A percentile compares a stretch with the other conserved stretches of the same genome.
These are phyloP conservation scores for Skeletonema grethae DNA, from an alignment of 108 stramenopile species.

Conservation along the genomic window DNA sequence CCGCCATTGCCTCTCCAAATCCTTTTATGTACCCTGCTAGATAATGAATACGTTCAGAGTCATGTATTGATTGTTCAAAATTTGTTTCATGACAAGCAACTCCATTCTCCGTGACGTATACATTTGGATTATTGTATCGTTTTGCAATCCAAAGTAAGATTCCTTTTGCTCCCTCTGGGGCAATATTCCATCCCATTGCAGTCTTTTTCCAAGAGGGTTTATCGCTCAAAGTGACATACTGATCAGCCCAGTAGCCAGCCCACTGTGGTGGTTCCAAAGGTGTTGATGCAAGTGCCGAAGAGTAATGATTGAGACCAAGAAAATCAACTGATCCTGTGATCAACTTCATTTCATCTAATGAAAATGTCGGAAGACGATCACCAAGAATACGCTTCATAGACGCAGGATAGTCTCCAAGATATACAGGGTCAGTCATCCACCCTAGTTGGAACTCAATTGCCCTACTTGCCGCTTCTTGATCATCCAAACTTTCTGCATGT, in stretches of 20 bases:
- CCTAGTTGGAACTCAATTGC: constrained; percentile 88
- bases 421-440: constrained; percentile 84
- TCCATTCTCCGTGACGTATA: constrained; percentile 86
- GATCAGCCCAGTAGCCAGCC: constrained; percentile 79
- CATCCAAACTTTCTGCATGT: constrained; percentile 38
- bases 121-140: constrained; percentile 60
- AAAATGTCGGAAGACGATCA: constrained; percentile 78
- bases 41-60: constrained; percentile 57
- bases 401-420: constrained; percentile 83
- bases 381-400: constrained; percentile 74
- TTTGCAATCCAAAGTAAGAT: constrained; percentile 73
- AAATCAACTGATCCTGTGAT: constrained; percentile 81
- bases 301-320: constrained; percentile 94
- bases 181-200: constrained; percentile 76
- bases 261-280: constrained; percentile 37
- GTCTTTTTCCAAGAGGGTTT: constrained; percentile 67
- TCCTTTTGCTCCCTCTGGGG: constrained; percentile 74
- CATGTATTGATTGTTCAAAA: constrained; percentile 52
- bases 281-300: constrained; percentile 53
- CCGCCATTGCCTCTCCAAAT: constrained; percentile 65
- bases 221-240: constrained; percentile 55
- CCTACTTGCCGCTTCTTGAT: constrained; percentile 78
- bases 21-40: constrained; percentile 72
- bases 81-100: constrained; percentile 65
- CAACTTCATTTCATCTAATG: constrained; percentile 50